Percentiles rank a stretch among this genome's conserved stretches.
phyloP scores from a whole-genome alignment of 345 rosid species.

The Acer negundo region DNA sequence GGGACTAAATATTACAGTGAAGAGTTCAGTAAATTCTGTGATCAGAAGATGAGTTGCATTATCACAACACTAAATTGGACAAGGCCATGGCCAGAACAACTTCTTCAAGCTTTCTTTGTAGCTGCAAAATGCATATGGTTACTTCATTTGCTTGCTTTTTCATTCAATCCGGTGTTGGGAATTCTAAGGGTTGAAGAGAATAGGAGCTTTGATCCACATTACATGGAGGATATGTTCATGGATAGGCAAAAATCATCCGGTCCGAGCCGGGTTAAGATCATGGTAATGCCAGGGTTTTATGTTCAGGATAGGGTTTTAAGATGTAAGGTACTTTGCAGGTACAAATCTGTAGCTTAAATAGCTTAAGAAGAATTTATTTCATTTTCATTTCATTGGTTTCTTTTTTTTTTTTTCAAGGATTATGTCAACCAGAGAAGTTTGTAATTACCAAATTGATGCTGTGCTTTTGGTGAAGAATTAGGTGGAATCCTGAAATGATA shows the following conservation, averaged over 20 bases:
- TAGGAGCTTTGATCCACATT: slow-evolving; percentile 64
- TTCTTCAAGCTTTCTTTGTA: slow-evolving; percentile 87
- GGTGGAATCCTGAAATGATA: slow-evolving; percentile 7
- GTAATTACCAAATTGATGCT: slow-evolving; percentile 19
- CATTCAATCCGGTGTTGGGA: slow-evolving; percentile 71
- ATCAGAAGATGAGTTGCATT: slow-evolving; percentile 91
- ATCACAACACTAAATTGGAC: slow-evolving; percentile 81
- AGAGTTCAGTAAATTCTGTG: slow-evolving; percentile 94
- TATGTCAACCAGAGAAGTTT: slow-evolving; percentile 9
- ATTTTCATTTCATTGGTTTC: no score
- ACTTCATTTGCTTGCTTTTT: slow-evolving; percentile 93
- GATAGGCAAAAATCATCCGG: slow-evolving; percentile 61
- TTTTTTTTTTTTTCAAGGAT: no score
- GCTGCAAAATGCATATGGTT: slow-evolving; percentile 93
- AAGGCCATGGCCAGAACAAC: slow-evolving; percentile 88
- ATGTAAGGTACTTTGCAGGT: slow-evolving; percentile 91
- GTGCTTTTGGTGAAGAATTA: not conserved
- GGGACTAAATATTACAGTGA: slow-evolving; percentile 95
- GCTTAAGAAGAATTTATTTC: not conserved
- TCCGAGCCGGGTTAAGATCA: slow-evolving; percentile 65
- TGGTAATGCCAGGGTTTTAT: slow-evolving; percentile 96
- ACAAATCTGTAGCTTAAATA: slow-evolving; percentile 48
- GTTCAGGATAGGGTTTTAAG: slow-evolving; percentile 75
- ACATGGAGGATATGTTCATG: slow-evolving; percentile 82
- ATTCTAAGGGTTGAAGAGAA: slow-evolving; percentile 84